Base-by-base conservation (phyloP, 1,139 yeast species). In the Geotrichum candidum region DNA sequence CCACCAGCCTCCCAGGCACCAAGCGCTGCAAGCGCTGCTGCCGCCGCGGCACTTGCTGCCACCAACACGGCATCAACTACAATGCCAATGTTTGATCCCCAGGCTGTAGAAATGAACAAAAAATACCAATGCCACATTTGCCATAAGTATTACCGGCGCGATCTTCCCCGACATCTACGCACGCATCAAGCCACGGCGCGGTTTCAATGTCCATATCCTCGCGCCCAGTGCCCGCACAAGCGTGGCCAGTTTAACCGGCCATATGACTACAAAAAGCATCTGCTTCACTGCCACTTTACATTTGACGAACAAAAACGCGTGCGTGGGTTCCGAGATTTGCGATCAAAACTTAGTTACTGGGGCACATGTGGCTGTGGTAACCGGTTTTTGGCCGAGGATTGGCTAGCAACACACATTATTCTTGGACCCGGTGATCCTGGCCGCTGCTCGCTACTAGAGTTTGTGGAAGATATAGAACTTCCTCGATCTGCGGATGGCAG, bases 221-320 rank as follows among this genome's bases (percentile, higher is more conserved):
- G 81, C 61, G 76, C 75, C 23, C 75, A 76, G 60, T 86, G 90
- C 70, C 76, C 80, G 13, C 90, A 86, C 71, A 84, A 82, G 68
- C 80, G 85, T 56, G 87, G 86, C 27, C 81, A 77, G 66, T 86
- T 86, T 74, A 86, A 86, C 73, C 77, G 90, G 54, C 88, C 87
- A 2, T 86, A 86, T 69, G 90, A 86, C 70, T 85, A 78, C 74
- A 86, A 86, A 69, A 86, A 86, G 68, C 90, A 86, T 70, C 73
- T 86, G 64, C 74, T 86, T 53, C 87, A 85, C 69, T 78, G 82
- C 58, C 90, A 86, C 68, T 86, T 85, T 69, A 74, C 72, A 57
- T 85, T 84, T 70, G 80, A 82, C 64, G 78, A 79, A 7, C 74
- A 76, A 48, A 68, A 69, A 53, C 63, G 61, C 48, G 81, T 81